Evolutionary conservation across 371 early-diverging fungal genomes (phyloP).

Genomic region (Apophysomyces trapeziformis): DNA sequence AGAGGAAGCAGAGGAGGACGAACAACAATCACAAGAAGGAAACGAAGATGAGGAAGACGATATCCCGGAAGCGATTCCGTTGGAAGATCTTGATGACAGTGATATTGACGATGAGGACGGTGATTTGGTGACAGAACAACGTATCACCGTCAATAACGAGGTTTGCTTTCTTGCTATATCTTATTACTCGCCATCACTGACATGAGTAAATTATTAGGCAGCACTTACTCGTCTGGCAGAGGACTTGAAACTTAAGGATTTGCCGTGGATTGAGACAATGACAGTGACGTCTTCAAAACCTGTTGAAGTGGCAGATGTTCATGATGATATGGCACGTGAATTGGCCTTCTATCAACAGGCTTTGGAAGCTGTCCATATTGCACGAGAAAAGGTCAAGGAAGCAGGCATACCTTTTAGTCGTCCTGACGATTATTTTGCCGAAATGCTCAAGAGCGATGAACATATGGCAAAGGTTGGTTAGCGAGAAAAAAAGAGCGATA

Average conservation of each 20-base stretch:
- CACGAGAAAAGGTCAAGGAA: constrained; percentile 57
- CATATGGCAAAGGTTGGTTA: constrained; percentile 80
- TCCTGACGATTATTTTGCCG: constrained; percentile 95
- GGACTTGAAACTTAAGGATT: constrained; percentile 68
- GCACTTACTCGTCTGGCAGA: constrained; percentile 63
- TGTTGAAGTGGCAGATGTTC: constrained; percentile 63
- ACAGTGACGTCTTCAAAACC: constrained; percentile 72
- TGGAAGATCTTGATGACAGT: constrained; percentile 39
- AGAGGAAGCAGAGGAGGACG: constrained; percentile 5
- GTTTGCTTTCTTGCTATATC: constrained; percentile 33
- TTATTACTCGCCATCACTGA: not conserved
- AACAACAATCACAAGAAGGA: not conserved
- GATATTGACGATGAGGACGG: constrained; percentile 54
- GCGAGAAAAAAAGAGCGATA: not conserved
- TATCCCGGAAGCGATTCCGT: constrained; percentile 34
- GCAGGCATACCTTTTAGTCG: constrained; percentile 79
- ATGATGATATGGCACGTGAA: constrained; percentile 91
- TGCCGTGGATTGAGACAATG: constrained; percentile 87
- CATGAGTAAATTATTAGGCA: constrained; percentile 33
- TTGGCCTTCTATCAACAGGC: constrained; percentile 91
- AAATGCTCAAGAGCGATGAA: constrained; percentile 96
- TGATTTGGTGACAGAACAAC: constrained; percentile 66
- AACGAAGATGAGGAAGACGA: constrained; percentile 20
- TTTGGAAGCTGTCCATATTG: constrained; percentile 77
- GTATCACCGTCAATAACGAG: constrained; percentile 72